These are phyloP conservation scores for Digitaria exilis DNA, from an alignment of 202 grass and related monocot genomes.

Conservation along the genomic window DNA sequence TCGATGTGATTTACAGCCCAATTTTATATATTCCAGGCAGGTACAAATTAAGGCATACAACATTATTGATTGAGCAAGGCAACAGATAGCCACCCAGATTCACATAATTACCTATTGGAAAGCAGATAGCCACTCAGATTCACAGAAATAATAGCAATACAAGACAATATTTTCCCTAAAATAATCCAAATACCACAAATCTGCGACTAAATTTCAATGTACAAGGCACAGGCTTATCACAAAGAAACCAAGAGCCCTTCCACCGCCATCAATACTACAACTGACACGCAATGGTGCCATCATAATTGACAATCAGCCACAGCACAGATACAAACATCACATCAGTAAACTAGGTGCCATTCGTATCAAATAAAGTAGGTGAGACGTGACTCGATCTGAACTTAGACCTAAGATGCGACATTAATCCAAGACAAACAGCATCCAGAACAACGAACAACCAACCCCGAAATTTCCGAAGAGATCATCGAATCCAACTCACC, in stretches of 20 bases:
- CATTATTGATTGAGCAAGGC: neutral
- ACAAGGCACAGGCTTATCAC: neutral
- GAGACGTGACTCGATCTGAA: neutral
- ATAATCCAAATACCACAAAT: neutral
- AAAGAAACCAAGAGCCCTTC: neutral
- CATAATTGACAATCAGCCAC: neutral
- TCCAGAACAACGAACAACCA: too few relatives aligned
- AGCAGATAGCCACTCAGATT: neutral
- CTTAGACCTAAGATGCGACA: neutral
- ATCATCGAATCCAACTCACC: constrained; percentile 29
- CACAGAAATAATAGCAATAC: neutral
- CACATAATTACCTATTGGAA: neutral
- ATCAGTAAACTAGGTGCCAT: neutral
- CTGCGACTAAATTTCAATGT: neutral
- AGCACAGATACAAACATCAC: neutral
- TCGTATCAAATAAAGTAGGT: too few relatives aligned
- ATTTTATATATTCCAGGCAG: neutral
- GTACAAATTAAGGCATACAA: neutral
- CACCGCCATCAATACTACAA: neutral
- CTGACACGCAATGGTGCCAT: neutral
- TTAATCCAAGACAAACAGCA: neutral
- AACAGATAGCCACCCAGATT: neutral
- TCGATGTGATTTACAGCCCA: neutral
- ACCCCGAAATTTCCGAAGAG: neutral
- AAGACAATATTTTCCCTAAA: neutral